These are phyloP conservation scores for Populus tomentosa DNA, from an alignment of 441 rosid species.

Conservation along the genomic window DNA sequence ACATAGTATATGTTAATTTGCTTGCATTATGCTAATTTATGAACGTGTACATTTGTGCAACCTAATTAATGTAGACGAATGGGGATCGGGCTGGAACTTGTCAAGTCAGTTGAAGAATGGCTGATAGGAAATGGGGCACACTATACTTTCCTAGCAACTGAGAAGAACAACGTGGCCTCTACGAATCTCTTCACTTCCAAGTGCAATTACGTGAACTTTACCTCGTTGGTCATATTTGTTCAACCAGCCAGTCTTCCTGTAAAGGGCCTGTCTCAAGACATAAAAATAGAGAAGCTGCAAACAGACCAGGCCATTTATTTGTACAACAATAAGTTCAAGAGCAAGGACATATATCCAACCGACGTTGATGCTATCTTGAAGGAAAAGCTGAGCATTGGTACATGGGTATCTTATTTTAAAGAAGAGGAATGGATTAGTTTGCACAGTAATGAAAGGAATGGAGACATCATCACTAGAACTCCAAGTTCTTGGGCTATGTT, in stretches of 20 bases:
- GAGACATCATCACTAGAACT: slow-evolving; percentile 14
- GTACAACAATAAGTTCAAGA: slow-evolving; percentile 34
- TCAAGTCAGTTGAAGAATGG: slow-evolving; percentile 53
- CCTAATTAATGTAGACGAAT: slow-evolving; percentile 30
- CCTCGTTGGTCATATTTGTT: slow-evolving; percentile 42
- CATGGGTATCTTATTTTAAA: slow-evolving; percentile 54
- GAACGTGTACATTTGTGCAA: neutral
- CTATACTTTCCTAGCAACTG: slow-evolving; percentile 42
- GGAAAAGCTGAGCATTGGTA: slow-evolving; percentile 47
- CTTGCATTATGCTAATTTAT: neutral
- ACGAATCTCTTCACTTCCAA: slow-evolving; percentile 44
- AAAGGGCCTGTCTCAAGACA: slow-evolving; percentile 20
- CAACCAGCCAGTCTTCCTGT: slow-evolving; percentile 27
- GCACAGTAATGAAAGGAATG: slow-evolving; percentile 7
- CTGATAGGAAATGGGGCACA: slow-evolving; percentile 42
- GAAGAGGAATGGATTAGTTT: slow-evolving; percentile 33
- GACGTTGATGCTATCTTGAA: slow-evolving; percentile 43
- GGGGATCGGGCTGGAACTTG: slow-evolving; percentile 56
- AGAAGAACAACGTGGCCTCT: slow-evolving; percentile 43
- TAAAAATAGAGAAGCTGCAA: slow-evolving; percentile 42
- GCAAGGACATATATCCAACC: slow-evolving; percentile 41
- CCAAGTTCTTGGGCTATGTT: slow-evolving; percentile 47
- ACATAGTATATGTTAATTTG: neutral
- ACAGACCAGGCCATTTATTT: slow-evolving; percentile 40
- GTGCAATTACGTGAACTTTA: slow-evolving; percentile 36